Base-by-base conservation (phyloP, 177 flowering plant species). In the Vitis hybrid region DNA sequence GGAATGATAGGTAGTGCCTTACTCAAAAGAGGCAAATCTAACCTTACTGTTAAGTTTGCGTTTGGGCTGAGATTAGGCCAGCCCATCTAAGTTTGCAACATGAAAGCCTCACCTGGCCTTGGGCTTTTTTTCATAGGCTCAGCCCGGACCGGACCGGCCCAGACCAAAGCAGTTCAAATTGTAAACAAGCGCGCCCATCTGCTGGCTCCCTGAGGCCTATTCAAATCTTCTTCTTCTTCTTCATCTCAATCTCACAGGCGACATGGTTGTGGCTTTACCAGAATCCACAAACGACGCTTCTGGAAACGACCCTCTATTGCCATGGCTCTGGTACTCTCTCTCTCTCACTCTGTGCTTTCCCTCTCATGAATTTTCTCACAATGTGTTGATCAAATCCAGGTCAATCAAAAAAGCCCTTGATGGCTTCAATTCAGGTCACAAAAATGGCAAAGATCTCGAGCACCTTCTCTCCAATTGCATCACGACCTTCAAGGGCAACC, bases 391-490 rank as follows among this genome's bases (percentile, higher is more conserved):
- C 9, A 12, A 72, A 45, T 54, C 49, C 76, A 91, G 97, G 77
- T 78, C 89, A 32, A 80, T 93, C 19, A 79, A 70, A 76, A 75
- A 72, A 40, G 78, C 82, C 11, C 69, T 87, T 5, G 84, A 77
- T 32, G 81, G 73, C 7, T 60, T 75, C 52, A 72, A 72, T 62
- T 71, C 79, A 40, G 74, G 56, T 14, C 62, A 70, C 54, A 54
- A 52, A 0, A 58, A 75, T n/a, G 60, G 60, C 14, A 14, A 62
- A 4, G 77, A 80, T 66, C 81, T 91, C 30, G 65, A 78, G 18
- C 79, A 66, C 65, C 82, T 91, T 56, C 63, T 87, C 1, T 80
- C 81, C 10, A 79, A 79, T 3, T 91, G 97, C 61, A 76, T 91
- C 21, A 11, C 52, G 0, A 71, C 73, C 17, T 93, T 90, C 85